These are phyloP conservation scores for Phytophthora hybrid DNA, from an alignment of 352 stramenopile genomes.

Conservation along the genomic window DNA sequence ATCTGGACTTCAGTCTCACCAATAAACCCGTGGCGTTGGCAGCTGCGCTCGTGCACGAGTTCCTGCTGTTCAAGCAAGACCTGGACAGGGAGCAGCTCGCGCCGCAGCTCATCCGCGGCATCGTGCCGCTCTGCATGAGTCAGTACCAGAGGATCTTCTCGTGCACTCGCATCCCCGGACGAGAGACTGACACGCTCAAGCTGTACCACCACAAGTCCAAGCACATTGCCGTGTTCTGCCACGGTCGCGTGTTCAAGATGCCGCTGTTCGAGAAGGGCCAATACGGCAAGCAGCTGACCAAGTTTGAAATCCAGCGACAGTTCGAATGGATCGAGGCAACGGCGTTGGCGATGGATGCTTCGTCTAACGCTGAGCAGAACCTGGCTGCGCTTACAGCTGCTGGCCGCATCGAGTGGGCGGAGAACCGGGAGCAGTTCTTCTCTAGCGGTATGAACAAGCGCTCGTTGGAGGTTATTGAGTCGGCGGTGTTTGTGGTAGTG, in stretches of 20 bases:
- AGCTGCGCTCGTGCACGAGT: constrained; percentile 74
- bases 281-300: constrained; percentile 74
- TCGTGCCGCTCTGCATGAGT: constrained; percentile 92
- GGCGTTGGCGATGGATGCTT: constrained; percentile 44
- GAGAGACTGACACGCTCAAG: constrained; percentile 86
- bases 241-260: constrained; percentile 91
- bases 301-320: constrained; percentile 85
- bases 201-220: constrained; percentile 78
- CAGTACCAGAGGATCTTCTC: constrained; percentile 93
- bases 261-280: constrained; percentile 85
- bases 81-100: constrained; percentile 86
- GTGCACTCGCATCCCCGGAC: constrained; percentile 89
- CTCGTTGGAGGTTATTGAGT: constrained; percentile 83
- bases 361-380: constrained; percentile 55
- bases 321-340: constrained; percentile 76
- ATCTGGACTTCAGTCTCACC: constrained; percentile 69
- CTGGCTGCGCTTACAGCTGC: constrained; percentile 84
- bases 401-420: constrained; percentile 88
- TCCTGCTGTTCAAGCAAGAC: constrained; percentile 90
- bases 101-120: constrained; percentile 83
- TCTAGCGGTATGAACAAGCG: constrained; percentile 89
- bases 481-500: constrained; percentile 79
- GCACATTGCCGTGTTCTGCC: constrained; percentile 89
- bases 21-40: constrained; percentile 72
- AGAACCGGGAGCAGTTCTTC: constrained; percentile 91